Percentiles rank a stretch among this genome's conserved stretches.
Conservation (phyloP, 192 early-diverging fungal genomes). For the Allomyces macrogynus region DNA sequence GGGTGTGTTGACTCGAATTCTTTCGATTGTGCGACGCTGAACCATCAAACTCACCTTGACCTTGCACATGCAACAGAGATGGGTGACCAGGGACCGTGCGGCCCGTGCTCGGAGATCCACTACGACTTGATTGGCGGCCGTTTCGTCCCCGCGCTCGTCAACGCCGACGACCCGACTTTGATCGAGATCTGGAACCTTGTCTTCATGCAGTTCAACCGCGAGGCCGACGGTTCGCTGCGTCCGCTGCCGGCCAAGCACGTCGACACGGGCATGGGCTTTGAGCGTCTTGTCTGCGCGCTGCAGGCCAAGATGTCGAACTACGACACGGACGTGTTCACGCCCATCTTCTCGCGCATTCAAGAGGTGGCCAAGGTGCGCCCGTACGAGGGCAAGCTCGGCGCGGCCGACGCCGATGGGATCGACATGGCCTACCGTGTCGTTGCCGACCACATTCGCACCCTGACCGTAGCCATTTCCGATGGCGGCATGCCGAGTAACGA, state of each 20-base stretch:
- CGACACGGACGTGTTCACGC: conserved; percentile 83
- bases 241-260: conserved; percentile 89
- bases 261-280: conserved; percentile 93
- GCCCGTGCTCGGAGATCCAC: conserved; percentile 95
- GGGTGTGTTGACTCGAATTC: conserved; percentile 29
- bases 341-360: conserved; percentile 65
- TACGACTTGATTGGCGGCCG: conserved; percentile 92
- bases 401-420: conserved; percentile 76
- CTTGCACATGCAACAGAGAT: conserved; percentile 38
- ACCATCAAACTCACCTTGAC: too few relatives aligned
- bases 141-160: conserved; percentile 70
- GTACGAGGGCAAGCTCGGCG: conserved; percentile 73
- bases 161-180: conserved; percentile 92
- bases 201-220: conserved; percentile 98
- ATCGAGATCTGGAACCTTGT: conserved; percentile 99
- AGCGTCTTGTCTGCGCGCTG: conserved; percentile 83
- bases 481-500: conserved; percentile 93
- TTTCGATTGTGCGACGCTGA: neutral
- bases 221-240: conserved; percentile 64
- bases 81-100: conserved; percentile 93
- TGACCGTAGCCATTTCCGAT: conserved; percentile 90
- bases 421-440: conserved; percentile 98
- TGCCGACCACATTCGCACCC: conserved; percentile 90
- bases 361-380: conserved; percentile 61
- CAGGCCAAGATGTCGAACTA: conserved; percentile 94